These are phyloP conservation scores for Pseudozyma sp. DNA, from an alignment of 1,284 basidiomycete species.

Conservation along the genomic window DNA sequence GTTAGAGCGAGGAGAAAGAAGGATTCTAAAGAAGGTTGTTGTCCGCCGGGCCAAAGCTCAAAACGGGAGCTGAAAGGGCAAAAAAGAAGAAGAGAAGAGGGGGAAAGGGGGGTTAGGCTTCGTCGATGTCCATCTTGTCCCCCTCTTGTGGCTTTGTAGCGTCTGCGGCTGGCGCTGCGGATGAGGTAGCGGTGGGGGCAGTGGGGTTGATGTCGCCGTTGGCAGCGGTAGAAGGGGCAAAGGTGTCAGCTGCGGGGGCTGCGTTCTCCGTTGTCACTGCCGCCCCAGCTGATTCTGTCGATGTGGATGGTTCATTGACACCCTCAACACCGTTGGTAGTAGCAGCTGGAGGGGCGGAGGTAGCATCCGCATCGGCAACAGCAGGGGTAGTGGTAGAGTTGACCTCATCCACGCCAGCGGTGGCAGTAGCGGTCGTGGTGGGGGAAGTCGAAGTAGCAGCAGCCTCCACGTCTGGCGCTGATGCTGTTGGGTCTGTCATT, in stretches of 20 bases:
- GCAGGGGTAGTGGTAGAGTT: too few species aligned
- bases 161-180: neutral
- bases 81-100: neutral
- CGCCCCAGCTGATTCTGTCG: neutral
- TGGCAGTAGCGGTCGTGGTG: neutral
- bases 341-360: too few species aligned
- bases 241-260: neutral
- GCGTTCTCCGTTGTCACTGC: neutral
- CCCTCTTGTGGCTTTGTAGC: too few species aligned
- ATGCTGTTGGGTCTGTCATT: neutral
- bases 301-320: neutral
- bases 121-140: constrained; percentile 8
- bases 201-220: constrained; percentile 1
- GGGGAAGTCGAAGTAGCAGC: neutral
- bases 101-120: neutral
- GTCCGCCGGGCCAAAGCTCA: neutral
- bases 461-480: neutral
- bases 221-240: neutral
- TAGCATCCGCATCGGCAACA: too few species aligned
- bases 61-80: too few species aligned
- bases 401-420: neutral
- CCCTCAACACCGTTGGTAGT: too few species aligned
- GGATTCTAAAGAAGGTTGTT: neutral
- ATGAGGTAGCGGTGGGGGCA: neutral
- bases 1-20: neutral